phyloP scores from a whole-genome alignment of 345 rosid species.

The Citrus glauca region DNA sequence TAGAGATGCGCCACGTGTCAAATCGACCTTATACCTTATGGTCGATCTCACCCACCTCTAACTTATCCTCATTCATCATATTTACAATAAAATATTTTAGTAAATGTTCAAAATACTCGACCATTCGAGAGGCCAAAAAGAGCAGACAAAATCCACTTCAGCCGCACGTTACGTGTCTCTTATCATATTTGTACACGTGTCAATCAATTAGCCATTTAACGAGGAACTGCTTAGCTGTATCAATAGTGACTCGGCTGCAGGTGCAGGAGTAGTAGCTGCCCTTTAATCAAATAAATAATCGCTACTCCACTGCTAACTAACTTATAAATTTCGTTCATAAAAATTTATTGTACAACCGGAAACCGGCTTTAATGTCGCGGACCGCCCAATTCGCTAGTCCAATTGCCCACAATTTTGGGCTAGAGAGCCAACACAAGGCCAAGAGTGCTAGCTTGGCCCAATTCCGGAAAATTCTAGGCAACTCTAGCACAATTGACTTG shows the following conservation, averaged over 20 bases:
- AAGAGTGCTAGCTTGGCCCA: too few relatives aligned
- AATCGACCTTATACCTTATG: too few relatives aligned
- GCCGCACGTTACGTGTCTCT: slow-evolving; percentile 15
- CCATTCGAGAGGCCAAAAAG: slow-evolving; percentile 15
- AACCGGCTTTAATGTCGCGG: slow-evolving; percentile 31
- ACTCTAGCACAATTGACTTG: too few relatives aligned
- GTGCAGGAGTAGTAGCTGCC: too few relatives aligned
- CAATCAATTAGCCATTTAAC: not conserved
- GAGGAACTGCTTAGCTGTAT: slow-evolving; percentile 9
- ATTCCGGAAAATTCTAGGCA: too few relatives aligned
- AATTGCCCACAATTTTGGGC: too few relatives aligned
- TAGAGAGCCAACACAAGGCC: too few relatives aligned
- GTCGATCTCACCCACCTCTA: too few relatives aligned
- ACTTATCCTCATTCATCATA: too few relatives aligned
- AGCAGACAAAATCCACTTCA: slow-evolving; percentile 10
- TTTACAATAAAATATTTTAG: too few relatives aligned
- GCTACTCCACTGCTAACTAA: not conserved
- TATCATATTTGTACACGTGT: slow-evolving; percentile 8
- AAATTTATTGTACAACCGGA: slow-evolving; percentile 12
- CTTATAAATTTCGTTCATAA: not conserved
- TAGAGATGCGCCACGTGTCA: too few relatives aligned
- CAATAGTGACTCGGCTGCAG: not conserved
- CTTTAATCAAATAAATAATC: not conserved
- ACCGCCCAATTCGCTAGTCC: too few relatives aligned
- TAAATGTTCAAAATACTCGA: not conserved